Percentiles rank a stretch among this genome's conserved stretches.
Evolutionary conservation across 2,329 filamentous ascomycete species (phyloP).

Genomic region (Colletotrichum sp.): DNA sequence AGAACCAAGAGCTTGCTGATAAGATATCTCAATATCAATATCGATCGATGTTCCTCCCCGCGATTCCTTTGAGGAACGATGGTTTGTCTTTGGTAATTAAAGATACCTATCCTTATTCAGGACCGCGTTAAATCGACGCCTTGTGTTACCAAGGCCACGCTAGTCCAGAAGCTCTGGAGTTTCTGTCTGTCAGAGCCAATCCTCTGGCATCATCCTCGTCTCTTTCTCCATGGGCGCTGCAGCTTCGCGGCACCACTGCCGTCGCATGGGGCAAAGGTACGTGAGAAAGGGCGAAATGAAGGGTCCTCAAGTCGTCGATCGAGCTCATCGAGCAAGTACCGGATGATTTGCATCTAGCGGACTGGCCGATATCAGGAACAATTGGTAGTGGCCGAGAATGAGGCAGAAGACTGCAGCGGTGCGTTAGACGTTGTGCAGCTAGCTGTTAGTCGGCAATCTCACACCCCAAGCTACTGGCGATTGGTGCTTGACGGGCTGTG

Average conservation of each 20-base stretch:
- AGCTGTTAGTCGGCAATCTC: not conserved
- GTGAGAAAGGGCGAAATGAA: not conserved
- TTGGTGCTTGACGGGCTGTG: not conserved
- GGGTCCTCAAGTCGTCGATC: not conserved
- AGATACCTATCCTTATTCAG: not conserved
- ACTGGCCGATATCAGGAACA: not conserved
- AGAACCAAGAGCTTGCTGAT: not conserved
- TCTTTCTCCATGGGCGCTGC: not conserved
- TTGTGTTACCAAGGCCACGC: not conserved
- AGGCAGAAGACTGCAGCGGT: not conserved
- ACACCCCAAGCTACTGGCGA: not conserved
- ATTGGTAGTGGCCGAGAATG: not conserved
- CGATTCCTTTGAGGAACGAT: not conserved
- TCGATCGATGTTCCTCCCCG: not conserved
- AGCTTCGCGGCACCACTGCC: not conserved
- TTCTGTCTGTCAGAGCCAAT: not conserved
- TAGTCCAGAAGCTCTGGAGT: not conserved
- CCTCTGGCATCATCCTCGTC: not conserved
- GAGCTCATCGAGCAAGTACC: not conserved
- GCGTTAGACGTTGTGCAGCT: constrained; percentile 7
- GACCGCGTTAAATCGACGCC: not conserved
- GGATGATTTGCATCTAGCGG: not conserved
- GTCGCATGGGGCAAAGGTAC: not conserved
- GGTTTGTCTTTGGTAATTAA: not conserved
- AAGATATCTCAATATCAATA: not conserved